Percentiles rank a stretch among this genome's conserved stretches.
Evolutionary conservation across 2,329 filamentous ascomycete genomes (phyloP).

Genomic region (Paraconiothyrium brasiliense): DNA sequence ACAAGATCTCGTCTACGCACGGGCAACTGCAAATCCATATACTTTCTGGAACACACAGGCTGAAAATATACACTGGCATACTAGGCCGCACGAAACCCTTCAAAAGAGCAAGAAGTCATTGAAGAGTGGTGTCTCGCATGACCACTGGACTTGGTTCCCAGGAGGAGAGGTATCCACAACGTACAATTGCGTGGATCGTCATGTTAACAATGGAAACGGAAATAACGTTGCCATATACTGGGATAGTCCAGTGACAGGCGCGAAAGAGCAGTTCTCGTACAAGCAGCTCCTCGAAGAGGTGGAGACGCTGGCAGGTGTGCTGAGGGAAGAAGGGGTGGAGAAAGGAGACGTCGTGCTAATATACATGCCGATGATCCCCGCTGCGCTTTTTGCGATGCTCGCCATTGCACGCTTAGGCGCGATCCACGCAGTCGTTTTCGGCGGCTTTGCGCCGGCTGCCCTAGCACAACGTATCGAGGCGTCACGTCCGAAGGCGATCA

Average conservation of each 20-base stretch:
- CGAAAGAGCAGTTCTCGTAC: conserved; percentile 80
- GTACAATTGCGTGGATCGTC: conserved; percentile 90
- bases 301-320: conserved; percentile 79
- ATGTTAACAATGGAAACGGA: conserved; percentile 80
- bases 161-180: conserved; percentile 89
- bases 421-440: conserved; percentile 91
- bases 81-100: conserved; percentile 72
- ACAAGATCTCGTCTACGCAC: conserved; percentile 61
- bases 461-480: conserved; percentile 90
- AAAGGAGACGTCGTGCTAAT: conserved; percentile 89
- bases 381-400: conserved; percentile 85
- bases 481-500: conserved; percentile 75
- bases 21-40: conserved; percentile 74
- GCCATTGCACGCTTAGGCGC: conserved; percentile 84
- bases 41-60: conserved; percentile 81
- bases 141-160: conserved; percentile 89
- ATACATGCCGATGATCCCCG: conserved; percentile 98
- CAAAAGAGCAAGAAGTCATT: conserved; percentile 70
- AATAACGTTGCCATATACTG: conserved; percentile 80
- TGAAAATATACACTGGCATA: conserved; percentile 81
- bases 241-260: conserved; percentile 83
- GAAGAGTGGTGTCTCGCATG: conserved; percentile 68
- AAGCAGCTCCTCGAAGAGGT: conserved; percentile 79
- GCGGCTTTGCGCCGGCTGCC: conserved; percentile 83
- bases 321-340: conserved; percentile 81